Conservation (phyloP, 345 rosid species). For the Aquilaria yunnanensis region DNA sequence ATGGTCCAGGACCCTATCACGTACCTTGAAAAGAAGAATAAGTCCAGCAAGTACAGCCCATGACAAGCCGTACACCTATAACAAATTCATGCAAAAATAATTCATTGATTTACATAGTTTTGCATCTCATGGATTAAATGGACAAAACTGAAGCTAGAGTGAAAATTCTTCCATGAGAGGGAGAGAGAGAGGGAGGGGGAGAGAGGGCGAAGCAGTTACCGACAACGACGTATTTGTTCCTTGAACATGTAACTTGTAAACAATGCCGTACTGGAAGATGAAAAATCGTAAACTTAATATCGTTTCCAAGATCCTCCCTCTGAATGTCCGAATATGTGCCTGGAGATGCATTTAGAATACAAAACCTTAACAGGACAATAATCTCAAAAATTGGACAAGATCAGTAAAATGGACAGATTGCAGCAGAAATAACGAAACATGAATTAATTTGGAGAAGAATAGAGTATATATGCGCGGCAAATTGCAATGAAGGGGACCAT, state of each 20-base stretch:
- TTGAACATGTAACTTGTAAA: slow-evolving; percentile 73
- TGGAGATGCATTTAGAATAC: slow-evolving; percentile 23
- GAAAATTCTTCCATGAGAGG: neutral
- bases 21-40: slow-evolving; percentile 81
- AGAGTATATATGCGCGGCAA: too few species aligned
- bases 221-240: slow-evolving; percentile 49
- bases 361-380: neutral
- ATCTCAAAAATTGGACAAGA: neutral
- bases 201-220: slow-evolving; percentile 29
- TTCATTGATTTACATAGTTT: neutral
- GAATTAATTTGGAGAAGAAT: too few species aligned
- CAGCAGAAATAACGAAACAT: too few species aligned
- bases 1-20: neutral
- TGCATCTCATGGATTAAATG: neutral
- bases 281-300: slow-evolving; percentile 81
- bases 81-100: slow-evolving; percentile 1
- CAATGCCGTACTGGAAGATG: slow-evolving; percentile 88
- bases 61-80: slow-evolving; percentile 80
- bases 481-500: too few species aligned
- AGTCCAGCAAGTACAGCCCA: slow-evolving; percentile 71
- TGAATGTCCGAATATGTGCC: slow-evolving; percentile 77
- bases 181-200: neutral
- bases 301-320: slow-evolving; percentile 91
- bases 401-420: neutral
- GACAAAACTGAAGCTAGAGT: neutral